Base-by-base conservation (phyloP, 2,329 filamentous ascomycete genomes). In the Zymoseptoria pseudotritici region DNA sequence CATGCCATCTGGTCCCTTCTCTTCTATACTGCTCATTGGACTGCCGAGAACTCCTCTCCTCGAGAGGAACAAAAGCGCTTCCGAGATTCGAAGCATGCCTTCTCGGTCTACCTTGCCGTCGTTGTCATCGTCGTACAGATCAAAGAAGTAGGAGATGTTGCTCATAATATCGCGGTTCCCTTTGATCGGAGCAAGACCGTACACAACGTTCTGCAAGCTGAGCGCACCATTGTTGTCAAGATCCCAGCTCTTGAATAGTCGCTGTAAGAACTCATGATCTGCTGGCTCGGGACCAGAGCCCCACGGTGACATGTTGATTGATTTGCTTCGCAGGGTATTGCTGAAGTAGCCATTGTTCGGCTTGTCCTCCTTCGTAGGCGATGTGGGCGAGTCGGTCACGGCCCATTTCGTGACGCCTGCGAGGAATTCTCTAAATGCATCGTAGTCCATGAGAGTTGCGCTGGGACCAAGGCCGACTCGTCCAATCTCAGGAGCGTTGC, bases 81-180 rank as follows among this genome's bases (percentile, higher is more conserved):
- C 94, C 0, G 92, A 97, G 71, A 99, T 97, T 53, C 91, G 83
- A 52, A 99, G 75, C 60, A 99, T 99, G 5, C 94, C 94, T 74
- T 99, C 94, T 10, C 94, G 86, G 70, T 97, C 94, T 4, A 99
- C 92, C 67, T 85, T 91, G 24, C 94, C 94, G 71, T 96, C 91
- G 1, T 86, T 84, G 69, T 93, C 88, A 66, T 99, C 93, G 71
- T 99, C 94, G 73, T 97, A 97, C 0, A 99, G 83, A 70, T 97
- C 90, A 68, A 99, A 99, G 74, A 99, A 97, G 76, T 97, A 97
- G 61, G 87, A 94, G 70, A 99, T 97, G 60, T 90, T 94, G 29
- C 90, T 90, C 93, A 99, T 97, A 66, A 99, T 97, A 74, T 99
- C 94, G 53, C 88, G 87, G 58, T 89, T 91, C 8, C 94, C 93